Conservation (phyloP, 106 monocot species). For the Xerophyta viscosa region DNA sequence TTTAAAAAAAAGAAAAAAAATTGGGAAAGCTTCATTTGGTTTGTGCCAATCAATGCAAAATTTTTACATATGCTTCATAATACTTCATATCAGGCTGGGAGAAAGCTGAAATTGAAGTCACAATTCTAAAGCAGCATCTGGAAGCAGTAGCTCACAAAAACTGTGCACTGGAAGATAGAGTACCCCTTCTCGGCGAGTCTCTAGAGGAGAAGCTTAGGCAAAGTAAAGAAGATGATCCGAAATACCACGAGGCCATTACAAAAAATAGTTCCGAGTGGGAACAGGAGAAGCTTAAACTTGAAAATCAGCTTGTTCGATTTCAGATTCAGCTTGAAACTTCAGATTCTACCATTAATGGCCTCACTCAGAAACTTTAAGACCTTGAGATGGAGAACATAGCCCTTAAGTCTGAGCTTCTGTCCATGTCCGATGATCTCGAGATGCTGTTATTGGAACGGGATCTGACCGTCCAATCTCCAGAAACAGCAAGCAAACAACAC, state of each 20-base stretch:
- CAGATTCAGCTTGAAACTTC: slow-evolving; percentile 13
- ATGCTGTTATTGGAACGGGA: slow-evolving; percentile 15
- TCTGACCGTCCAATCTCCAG: slow-evolving; percentile 15
- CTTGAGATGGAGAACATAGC: slow-evolving; percentile 18
- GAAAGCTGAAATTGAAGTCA: slow-evolving; percentile 30
- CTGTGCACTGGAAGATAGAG: slow-evolving; percentile 15
- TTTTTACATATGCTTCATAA: too few relatives aligned
- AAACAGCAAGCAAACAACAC: slow-evolving; percentile 27
- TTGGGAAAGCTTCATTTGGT: too few relatives aligned
- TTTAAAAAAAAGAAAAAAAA: too few relatives aligned
- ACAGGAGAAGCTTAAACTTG: slow-evolving; percentile 18
- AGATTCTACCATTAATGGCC: slow-evolving; percentile 2
- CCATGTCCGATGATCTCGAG: slow-evolving; percentile 4
- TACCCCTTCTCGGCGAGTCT: slow-evolving; percentile 17
- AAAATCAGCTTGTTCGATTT: slow-evolving; percentile 8
- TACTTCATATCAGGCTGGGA: too few relatives aligned
- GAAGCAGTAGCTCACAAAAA: slow-evolving; percentile 16
- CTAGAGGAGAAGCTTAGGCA: slow-evolving; percentile 31
- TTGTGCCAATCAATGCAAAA: too few relatives aligned
- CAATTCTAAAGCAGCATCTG: slow-evolving; percentile 17
- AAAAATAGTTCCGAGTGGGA: slow-evolving; percentile 26
- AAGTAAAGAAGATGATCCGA: slow-evolving; percentile 20
- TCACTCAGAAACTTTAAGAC: slow-evolving; percentile 3
- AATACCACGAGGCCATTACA: slow-evolving; percentile 14
- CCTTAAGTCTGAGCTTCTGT: slow-evolving; percentile 12